Evolutionary conservation across 495 filamentous ascomycete species (phyloP).

Genomic region (Penicillium antarcticum): DNA sequence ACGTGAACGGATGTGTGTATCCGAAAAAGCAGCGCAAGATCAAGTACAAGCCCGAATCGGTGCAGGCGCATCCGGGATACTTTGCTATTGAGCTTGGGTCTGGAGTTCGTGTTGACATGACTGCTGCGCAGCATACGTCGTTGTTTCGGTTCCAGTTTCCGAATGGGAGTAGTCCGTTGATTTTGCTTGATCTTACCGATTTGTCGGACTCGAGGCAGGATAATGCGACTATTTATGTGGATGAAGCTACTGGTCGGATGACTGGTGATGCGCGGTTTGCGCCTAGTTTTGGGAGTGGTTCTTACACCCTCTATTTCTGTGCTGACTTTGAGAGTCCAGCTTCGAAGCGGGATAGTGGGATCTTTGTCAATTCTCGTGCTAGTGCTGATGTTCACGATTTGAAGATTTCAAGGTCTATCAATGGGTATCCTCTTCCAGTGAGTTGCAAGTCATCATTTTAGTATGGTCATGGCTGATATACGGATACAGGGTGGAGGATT

Average conservation of each 20-base stretch:
- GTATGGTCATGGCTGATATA: background rate
- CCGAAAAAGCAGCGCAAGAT: constrained; percentile 53
- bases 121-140: constrained; percentile 60
- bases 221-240: constrained; percentile 59
- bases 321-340: constrained; percentile 57
- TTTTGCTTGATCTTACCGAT: constrained; percentile 68
- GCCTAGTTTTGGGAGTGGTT: constrained; percentile 63
- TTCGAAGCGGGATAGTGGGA: constrained; percentile 37
- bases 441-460: background rate
- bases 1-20: constrained; percentile 64
- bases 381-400: constrained; percentile 49
- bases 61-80: constrained; percentile 66
- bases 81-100: constrained; percentile 62
- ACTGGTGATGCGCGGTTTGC: constrained; percentile 64
- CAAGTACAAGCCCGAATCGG: constrained; percentile 47
- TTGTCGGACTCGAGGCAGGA: constrained; percentile 62
- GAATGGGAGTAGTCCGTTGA: constrained; percentile 46
- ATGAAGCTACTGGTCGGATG: constrained; percentile 60
- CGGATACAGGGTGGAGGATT: constrained; percentile 58
- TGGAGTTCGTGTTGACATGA: constrained; percentile 60
- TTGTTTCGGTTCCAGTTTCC: constrained; percentile 66
- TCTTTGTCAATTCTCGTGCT: constrained; percentile 43
- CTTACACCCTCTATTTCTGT: constrained; percentile 67
- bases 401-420: constrained; percentile 64
- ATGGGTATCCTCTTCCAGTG: constrained; percentile 65